Base-by-base conservation (phyloP, 1,284 basidiomycete genomes). In the Cutaneotrichosporon mucoides region DNA sequence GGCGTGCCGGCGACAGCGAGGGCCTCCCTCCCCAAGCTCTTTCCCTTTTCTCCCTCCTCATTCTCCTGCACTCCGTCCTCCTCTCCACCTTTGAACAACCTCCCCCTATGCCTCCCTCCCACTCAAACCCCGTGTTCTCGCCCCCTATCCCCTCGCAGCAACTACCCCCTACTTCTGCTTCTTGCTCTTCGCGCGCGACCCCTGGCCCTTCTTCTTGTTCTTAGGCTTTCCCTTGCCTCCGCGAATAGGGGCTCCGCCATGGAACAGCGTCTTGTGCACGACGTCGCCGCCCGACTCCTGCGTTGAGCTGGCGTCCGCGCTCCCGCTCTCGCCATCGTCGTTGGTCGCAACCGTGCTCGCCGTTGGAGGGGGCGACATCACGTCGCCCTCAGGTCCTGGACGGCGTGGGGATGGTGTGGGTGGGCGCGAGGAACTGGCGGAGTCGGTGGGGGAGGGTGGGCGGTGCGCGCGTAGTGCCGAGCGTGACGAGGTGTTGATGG, bases 241-340 rank as follows among this genome's bases (percentile, higher is more conserved):
- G 36, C 53, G 40, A n/a, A n/a, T n/a, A 34, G 40, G 43, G 8
- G 43, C 33, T 12, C 42, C 53, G 42, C 50, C 50, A 44, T 57
- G 49, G 57, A 64, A 64, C 2, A 64, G 51, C 51, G 47, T 53
- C 59, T 64, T 64, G 57, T 61, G 56, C 12, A 64, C 59, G 47
- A 64, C 62, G 46, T 43, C 50, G 9, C 54, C 54, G 44, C n/a
- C n/a, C n/a, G n/a, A n/a, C n/a, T 16, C 47, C 16, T 24, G 41
- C 16, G 42, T 36, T 6, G 52, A 52, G n/a, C n/a, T 15, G 8
- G 16, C 47, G 47, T 34, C 53, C 3, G 35, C 12, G 55, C 33
- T 24, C 13, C 15, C 11, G 15, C 6, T 42, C 5, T 53, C 43
- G 35, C 50, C 41, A 10, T 35, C 61, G 43, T 15, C 40, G 40